Evolutionary conservation across 2,329 filamentous ascomycete species (phyloP).

Genomic region (Claviceps paspali): DNA sequence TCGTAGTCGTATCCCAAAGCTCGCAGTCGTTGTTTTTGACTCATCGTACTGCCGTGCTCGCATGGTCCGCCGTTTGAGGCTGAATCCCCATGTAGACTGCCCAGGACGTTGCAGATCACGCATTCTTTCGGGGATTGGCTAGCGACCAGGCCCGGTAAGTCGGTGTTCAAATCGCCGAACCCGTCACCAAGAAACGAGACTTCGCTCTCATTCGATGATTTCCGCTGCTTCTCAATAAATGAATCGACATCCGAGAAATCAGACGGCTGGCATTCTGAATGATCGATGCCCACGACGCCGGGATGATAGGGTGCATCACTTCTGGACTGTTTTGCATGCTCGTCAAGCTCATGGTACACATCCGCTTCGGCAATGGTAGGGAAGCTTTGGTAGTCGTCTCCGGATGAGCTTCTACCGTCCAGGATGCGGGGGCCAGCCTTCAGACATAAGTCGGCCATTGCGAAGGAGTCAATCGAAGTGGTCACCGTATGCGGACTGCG

Average conservation of each 20-base stretch:
- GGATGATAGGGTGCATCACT: not conserved
- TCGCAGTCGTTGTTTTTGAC: slow-evolving; percentile 10
- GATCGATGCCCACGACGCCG: not conserved
- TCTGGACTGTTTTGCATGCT: not conserved
- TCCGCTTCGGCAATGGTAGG: slow-evolving; percentile 1
- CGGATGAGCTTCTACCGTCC: slow-evolving; percentile 2
- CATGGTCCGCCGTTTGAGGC: slow-evolving; percentile 1
- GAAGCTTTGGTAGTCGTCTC: slow-evolving; percentile 1
- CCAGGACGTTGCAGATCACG: slow-evolving; percentile 6
- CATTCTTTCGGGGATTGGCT: slow-evolving; percentile 1
- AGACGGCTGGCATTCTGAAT: slow-evolving; percentile 5
- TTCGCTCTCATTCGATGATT: slow-evolving; percentile 16
- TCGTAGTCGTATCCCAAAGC: slow-evolving; percentile 13
- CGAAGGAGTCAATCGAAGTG: slow-evolving; percentile 25
- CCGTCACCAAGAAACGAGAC: slow-evolving; percentile 21
- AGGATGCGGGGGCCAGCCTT: not conserved
- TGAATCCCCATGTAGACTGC: slow-evolving; percentile 1
- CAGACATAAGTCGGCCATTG: slow-evolving; percentile 7
- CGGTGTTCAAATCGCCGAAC: slow-evolving; percentile 18
- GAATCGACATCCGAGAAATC: slow-evolving; percentile 19
- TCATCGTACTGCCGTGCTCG: slow-evolving; percentile 6
- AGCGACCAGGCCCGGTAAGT: slow-evolving; percentile 17
- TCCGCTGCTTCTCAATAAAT: slow-evolving; percentile 11
- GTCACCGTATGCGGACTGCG: slow-evolving; percentile 28
- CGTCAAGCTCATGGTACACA: not conserved